phyloP scores from a whole-genome alignment of 192 early-diverging fungal genomes.

The Umbelopsis sp. region DNA sequence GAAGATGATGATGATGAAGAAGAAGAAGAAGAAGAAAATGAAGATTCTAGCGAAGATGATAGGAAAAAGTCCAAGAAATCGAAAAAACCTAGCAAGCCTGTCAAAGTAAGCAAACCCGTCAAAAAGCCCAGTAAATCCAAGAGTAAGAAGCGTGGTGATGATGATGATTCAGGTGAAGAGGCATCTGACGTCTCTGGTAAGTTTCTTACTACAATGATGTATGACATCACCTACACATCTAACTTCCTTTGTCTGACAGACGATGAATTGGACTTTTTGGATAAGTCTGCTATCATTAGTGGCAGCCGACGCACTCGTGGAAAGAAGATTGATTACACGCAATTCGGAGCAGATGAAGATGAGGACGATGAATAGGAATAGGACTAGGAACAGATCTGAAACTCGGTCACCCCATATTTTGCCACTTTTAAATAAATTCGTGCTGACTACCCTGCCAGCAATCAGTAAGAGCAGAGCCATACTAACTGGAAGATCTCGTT shows the following conservation, averaged over 20 bases:
- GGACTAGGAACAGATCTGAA: background rate
- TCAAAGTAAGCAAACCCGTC: background rate
- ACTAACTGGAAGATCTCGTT: no score
- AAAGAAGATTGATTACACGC: constrained; percentile 70
- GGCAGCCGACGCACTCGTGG: constrained; percentile 69
- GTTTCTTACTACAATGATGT: background rate
- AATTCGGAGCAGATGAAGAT: constrained; percentile 65
- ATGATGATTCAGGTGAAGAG: constrained; percentile 39
- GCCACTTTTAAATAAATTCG: background rate
- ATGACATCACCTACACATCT: background rate
- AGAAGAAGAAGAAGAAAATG: constrained; percentile 21
- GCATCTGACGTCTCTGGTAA: constrained; percentile 48
- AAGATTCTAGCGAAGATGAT: constrained; percentile 23
- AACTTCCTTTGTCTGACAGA: constrained; percentile 34
- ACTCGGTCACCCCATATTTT: background rate
- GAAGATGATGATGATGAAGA: constrained; percentile 15
- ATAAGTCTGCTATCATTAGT: constrained; percentile 64
- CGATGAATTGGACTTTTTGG: constrained; percentile 62
- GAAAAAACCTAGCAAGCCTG: constrained; percentile 11
- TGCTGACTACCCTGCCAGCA: background rate
- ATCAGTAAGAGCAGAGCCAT: no score
- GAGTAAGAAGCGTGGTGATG: constrained; percentile 25
- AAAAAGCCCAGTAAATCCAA: constrained; percentile 12
- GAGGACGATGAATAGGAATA: constrained; percentile 43
- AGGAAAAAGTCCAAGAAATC: background rate